These are phyloP conservation scores for Suhomyces pyralidae DNA, from an alignment of 805 yeast species.

Conservation along the genomic window DNA sequence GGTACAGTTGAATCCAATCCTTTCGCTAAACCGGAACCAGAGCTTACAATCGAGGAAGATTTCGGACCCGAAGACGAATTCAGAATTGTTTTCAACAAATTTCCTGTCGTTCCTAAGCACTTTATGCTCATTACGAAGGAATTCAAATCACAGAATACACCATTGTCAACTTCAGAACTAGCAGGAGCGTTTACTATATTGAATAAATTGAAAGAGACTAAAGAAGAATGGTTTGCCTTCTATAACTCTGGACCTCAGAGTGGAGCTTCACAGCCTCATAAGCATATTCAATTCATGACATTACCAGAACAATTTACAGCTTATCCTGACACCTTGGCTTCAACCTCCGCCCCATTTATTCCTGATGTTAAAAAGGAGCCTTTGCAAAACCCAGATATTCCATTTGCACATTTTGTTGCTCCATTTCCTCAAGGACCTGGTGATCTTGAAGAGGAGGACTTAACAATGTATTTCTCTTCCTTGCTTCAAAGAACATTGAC, in stretches of 20 bases:
- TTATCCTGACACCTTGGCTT: constrained; percentile 48
- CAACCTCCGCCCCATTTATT: constrained; percentile 48
- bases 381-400: constrained; percentile 53
- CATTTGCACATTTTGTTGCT: constrained; percentile 82
- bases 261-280: constrained; percentile 95
- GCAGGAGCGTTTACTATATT: constrained; percentile 56
- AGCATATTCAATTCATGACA: constrained; percentile 83
- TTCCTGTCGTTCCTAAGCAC: constrained; percentile 78
- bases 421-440: constrained; percentile 45
- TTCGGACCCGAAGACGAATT: constrained; percentile 50
- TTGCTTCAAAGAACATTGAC: constrained; percentile 71
- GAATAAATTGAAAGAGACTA: constrained; percentile 39
- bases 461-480: constrained; percentile 69
- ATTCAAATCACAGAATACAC: constrained; percentile 67
- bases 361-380: constrained; percentile 59
- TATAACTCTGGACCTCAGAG: constrained; percentile 84
- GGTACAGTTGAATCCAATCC: constrained; percentile 56
- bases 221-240: constrained; percentile 63
- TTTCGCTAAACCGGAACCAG: constrained; percentile 76
- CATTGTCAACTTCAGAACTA: constrained; percentile 71
- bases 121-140: constrained; percentile 73
- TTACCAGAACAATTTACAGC: constrained; percentile 58
- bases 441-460: constrained; percentile 48
- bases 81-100: constrained; percentile 77
- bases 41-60: constrained; percentile 56